Base-by-base conservation (phyloP, 169 alveolate species). In the Eimeria tenella region DNA sequence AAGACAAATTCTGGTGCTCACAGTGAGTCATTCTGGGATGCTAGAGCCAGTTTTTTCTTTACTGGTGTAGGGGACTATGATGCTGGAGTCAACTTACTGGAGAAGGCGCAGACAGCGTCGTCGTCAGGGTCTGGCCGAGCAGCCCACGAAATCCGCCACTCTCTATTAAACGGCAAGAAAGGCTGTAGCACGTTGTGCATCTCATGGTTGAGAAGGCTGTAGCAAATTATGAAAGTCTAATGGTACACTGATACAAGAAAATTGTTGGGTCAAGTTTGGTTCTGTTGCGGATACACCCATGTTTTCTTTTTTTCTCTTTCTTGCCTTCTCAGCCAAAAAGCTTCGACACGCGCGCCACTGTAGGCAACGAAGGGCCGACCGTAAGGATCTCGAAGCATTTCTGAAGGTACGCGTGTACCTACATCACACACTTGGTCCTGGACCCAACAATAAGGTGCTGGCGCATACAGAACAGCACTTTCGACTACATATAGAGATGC, bases 91-190 rank as follows among this genome's bases (percentile, higher is more conserved):
- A 62, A 4, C 19, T 63, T 84, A 81, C 82, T 84, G 49, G 81
- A 84, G 79, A 63, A 84, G 92, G 92, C 92, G 5, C 75, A 84
- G 81, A 84, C 49, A 23, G 92, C 81, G 13, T 84, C 92, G 21
- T 84, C 92, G 9, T 84, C 81, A 53, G 62, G 25, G 65, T 55
- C 92, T 42, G 92, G 81, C 50, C 62, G 92, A 63, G 92, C 92
- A 42, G 58, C 92, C 23, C 49, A 31, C 15, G 92, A 84, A 65
- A 84, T 84, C 23, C 92, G 79, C n/a, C 92, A 84, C 79, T 84
- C 92, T 49, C 81, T 84, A 60, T 42, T 84, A 42, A 84, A 84
- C 50, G 92, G 92, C 81, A 84, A 63, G 92, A 55, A 25, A 31
- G 17, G 10, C 15, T 62, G 42, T 31, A 31, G 42, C 42, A 31